Evolutionary conservation across 2,329 filamentous ascomycete genomes (phyloP).

Genomic region (Fusarium sp.): DNA sequence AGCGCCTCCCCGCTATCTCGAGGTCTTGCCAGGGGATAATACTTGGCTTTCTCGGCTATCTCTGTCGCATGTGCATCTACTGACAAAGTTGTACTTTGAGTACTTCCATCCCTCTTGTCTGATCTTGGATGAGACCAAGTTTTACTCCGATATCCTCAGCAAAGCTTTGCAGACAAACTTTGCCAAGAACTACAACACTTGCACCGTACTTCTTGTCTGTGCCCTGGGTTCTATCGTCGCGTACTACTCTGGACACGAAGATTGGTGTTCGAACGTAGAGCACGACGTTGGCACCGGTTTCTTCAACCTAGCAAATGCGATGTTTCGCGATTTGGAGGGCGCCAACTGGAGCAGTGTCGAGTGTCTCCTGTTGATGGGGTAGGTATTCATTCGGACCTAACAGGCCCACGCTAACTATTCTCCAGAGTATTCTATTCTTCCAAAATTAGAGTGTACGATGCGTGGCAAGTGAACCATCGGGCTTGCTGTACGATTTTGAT

Average conservation of each 20-base stretch:
- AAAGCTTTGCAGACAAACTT: constrained; percentile 12
- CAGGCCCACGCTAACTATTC: too few relatives aligned
- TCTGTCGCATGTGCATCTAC: constrained; percentile 14
- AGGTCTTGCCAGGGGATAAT: not conserved
- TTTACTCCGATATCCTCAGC: constrained; percentile 17
- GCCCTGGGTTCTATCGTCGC: constrained; percentile 18
- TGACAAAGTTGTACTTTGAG: constrained; percentile 28
- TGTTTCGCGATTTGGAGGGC: constrained; percentile 20
- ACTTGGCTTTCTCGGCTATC: constrained; percentile 33
- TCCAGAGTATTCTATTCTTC: constrained; percentile 29
- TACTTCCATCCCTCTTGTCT: constrained; percentile 33
- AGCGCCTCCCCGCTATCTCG: constrained; percentile 1
- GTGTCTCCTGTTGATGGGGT: constrained; percentile 36
- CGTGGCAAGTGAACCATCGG: constrained; percentile 25
- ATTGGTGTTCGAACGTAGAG: constrained; percentile 12
- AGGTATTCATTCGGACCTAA: not conserved
- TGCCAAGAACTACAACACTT: constrained; percentile 2
- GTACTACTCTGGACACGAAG: constrained; percentile 12
- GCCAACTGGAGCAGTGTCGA: constrained; percentile 30
- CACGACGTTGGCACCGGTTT: constrained; percentile 18
- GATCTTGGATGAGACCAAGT: constrained; percentile 23
- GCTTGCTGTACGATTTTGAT: constrained; percentile 33
- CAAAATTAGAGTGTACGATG: constrained; percentile 29
- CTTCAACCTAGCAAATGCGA: constrained; percentile 24
- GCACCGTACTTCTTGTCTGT: constrained; percentile 20